Evolutionary conservation across 257 asterid species (phyloP).

Genomic region (Buddleja alternifolia): DNA sequence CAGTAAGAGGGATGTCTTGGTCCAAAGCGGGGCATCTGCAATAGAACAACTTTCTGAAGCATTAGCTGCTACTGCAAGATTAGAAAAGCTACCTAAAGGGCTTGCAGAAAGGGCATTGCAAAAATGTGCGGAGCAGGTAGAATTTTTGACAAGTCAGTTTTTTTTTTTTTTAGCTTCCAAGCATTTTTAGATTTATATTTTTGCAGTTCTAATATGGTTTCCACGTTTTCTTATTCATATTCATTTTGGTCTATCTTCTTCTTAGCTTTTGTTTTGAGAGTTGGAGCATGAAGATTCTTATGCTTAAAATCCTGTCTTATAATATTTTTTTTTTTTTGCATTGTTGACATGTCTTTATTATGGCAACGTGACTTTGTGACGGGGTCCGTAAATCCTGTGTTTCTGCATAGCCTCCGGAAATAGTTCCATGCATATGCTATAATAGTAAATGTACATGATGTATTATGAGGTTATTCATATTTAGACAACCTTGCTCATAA

Average conservation of each 20-base stretch:
- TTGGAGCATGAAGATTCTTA: background rate
- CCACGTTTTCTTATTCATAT: too few relatives aligned
- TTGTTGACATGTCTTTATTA: too few relatives aligned
- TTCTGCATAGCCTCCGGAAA: background rate
- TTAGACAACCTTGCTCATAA: background rate
- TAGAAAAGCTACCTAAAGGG: slow-evolving; percentile 68
- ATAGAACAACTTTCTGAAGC: slow-evolving; percentile 94
- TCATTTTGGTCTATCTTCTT: background rate
- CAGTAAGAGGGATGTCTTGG: slow-evolving; percentile 59
- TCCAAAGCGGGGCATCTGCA: slow-evolving; percentile 76
- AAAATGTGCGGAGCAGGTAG: slow-evolving; percentile 82
- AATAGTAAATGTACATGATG: background rate
- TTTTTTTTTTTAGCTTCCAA: background rate
- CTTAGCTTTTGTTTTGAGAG: background rate
- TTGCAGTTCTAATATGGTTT: background rate
- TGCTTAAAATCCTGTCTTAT: background rate
- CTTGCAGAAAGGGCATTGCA: slow-evolving; percentile 61
- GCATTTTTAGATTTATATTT: background rate
- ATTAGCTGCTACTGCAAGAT: slow-evolving; percentile 58
- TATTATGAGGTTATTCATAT: background rate
- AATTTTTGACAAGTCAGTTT: background rate
- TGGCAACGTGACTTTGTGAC: too few relatives aligned
- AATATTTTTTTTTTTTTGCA: background rate
- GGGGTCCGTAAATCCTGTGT: too few relatives aligned
- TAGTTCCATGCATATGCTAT: background rate